These are phyloP conservation scores for Boletus sp. DNA, from an alignment of 768 basidiomycete genomes.

Conservation along the genomic window DNA sequence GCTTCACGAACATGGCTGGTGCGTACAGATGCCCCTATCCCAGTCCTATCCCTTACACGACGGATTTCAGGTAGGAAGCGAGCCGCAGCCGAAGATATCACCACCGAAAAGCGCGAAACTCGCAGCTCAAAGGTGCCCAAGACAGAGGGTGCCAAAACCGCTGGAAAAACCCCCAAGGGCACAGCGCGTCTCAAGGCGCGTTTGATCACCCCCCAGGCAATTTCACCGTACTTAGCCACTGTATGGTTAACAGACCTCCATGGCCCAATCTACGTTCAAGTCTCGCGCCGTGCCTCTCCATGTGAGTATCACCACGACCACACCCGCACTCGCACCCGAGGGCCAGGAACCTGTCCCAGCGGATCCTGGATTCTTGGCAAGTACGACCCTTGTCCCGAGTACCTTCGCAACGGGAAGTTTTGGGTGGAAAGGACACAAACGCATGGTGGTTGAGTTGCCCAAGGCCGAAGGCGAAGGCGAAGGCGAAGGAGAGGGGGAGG, in stretches of 20 bases:
- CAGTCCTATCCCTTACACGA: background rate
- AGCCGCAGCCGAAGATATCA: conserved; percentile 35
- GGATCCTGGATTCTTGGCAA: conserved; percentile 63
- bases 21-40: conserved; percentile 16
- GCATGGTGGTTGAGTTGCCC: conserved; percentile 61
- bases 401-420: conserved; percentile 74
- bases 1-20: conserved; percentile 28
- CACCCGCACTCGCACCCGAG: conserved; percentile 48
- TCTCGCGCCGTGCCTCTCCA: conserved; percentile 68
- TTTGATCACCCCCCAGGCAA: background rate
- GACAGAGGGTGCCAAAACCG: conserved; percentile 33
- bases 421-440: conserved; percentile 80
- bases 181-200: conserved; percentile 47
- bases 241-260: conserved; percentile 34
- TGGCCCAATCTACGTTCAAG: conserved; percentile 54
- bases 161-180: conserved; percentile 37
- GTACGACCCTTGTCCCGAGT: conserved; percentile 51
- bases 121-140: conserved; percentile 52
- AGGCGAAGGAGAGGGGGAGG: conserved; percentile 43
- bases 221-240: background rate
- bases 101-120: conserved; percentile 33
- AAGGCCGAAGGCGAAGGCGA: conserved; percentile 44
- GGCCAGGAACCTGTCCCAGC: conserved; percentile 30
- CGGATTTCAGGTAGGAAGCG: conserved; percentile 42
- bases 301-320: conserved; percentile 63